A percentile compares a stretch with the other conserved stretches of the same genome.
Evolutionary conservation across 2,329 filamentous ascomycete genomes (phyloP).

Genomic region (Hypoxylon sp.): DNA sequence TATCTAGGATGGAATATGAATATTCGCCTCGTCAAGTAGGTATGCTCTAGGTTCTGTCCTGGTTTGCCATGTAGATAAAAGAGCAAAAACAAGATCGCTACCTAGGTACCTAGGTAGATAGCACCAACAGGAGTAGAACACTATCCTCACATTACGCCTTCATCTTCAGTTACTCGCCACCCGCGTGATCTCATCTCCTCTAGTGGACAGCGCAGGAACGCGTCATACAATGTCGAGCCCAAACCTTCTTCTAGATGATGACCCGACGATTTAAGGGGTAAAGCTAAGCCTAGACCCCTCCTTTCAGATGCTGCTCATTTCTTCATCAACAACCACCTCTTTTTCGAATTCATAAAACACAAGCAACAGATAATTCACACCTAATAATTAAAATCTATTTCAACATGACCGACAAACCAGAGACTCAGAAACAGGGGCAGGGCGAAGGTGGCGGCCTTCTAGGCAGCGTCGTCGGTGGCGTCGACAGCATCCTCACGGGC

Average conservation of each 20-base stretch:
- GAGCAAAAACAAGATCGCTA: too few relatives aligned
- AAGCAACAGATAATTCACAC: not conserved
- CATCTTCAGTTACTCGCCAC: not conserved
- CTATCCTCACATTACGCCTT: too few relatives aligned
- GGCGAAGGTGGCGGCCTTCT: slow-evolving; percentile 52
- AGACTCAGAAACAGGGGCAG: slow-evolving; percentile 26
- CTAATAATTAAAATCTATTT: not conserved
- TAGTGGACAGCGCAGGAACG: not conserved
- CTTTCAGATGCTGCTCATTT: not conserved
- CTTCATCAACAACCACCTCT: not conserved
- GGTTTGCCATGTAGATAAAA: not conserved
- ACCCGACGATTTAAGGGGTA: slow-evolving; percentile 13
- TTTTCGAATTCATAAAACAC: not conserved
- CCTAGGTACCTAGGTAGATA: too few relatives aligned
- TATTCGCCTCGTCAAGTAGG: not conserved
- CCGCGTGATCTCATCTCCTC: slow-evolving; percentile 24
- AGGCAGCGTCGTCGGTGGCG: slow-evolving; percentile 54
- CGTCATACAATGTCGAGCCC: slow-evolving; percentile 4
- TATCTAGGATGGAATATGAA: not conserved
- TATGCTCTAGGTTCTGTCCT: not conserved
- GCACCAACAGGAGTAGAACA: too few relatives aligned
- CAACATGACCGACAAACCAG: slow-evolving; percentile 38
- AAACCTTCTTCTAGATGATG: slow-evolving; percentile 4
- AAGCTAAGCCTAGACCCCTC: not conserved
- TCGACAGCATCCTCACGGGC: slow-evolving; percentile 58